These are phyloP conservation scores for Sphaerobolus stellatus DNA, from an alignment of 1,284 basidiomycete genomes.

Conservation along the genomic window DNA sequence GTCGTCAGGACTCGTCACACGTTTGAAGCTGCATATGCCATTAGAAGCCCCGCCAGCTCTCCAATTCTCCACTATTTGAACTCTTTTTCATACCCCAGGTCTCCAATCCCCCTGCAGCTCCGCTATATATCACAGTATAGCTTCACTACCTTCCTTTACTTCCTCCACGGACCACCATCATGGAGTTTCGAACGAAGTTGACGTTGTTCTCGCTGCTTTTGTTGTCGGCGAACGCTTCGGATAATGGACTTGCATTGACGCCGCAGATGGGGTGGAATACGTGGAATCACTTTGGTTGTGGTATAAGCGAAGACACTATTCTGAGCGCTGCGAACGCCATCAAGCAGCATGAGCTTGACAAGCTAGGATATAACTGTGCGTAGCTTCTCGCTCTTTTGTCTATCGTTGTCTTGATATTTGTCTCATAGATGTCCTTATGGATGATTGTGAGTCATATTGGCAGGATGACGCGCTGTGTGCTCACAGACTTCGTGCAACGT, in stretches of 20 bases:
- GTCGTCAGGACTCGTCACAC: no score
- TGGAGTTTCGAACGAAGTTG: no score
- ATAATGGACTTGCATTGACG: conserved; percentile 39
- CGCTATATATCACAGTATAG: no score
- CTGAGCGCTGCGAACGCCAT: conserved; percentile 32
- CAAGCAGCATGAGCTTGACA: conserved; percentile 16
- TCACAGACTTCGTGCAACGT: not conserved
- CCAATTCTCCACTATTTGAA: no score
- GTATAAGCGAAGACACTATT: conserved; percentile 34
- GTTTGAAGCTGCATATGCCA: no score
- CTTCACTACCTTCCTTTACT: no score
- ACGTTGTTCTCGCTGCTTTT: not conserved
- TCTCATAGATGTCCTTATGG: conserved; percentile 32
- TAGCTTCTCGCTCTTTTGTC: not conserved
- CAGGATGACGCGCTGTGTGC: not conserved
- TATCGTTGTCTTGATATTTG: not conserved
- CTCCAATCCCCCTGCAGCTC: no score
- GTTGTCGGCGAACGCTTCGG: conserved; percentile 16
- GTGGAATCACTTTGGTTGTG: conserved; percentile 38
- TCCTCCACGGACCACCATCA: no score
- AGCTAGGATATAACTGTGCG: conserved; percentile 35
- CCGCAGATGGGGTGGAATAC: conserved; percentile 44
- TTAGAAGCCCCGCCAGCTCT: no score
- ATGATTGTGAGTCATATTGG: conserved; percentile 32
- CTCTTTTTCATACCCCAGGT: no score